Evolutionary conservation across 257 asterid genomes (phyloP), one percentile per base, ranked within the genome.

Genomic region (Catharanthus roseus): DNA sequence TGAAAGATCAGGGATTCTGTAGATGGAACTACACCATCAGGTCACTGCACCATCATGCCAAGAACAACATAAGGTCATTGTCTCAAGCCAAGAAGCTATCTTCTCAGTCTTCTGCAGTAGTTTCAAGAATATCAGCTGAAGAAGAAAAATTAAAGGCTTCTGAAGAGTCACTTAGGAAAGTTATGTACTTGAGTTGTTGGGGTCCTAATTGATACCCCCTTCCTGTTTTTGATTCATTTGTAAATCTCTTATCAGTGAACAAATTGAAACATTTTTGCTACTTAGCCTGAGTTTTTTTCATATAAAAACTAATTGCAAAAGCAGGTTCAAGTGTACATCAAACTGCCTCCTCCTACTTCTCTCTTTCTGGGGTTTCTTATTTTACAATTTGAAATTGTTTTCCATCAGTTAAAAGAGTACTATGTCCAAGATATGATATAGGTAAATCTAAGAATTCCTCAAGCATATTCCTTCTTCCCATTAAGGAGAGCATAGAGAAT

Each of bases 171-270:
- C 47, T 80, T 4, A 72, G 81, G 33, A 79, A 76, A 71, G 68
- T 78, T n/a, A 74, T 78, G 79, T 67, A 58, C 58, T 74, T 74
- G 80, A 79, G 77, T 57, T 75, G 75, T 15, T 79, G 83, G 83
- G 77, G 83, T 61, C 83, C 80, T 4, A 60, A 75, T 57, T 78
- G 28, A 55, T n/a, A n/a, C 0, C 9, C 34, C 42, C 8, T 38
- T 3, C 42, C 21, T 15, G 9, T 19, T 1, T 18, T 9, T 57
- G n/a, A 9, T 24, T 19, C 23, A n/a, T n/a, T n/a, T n/a, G n/a
- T n/a, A n/a, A n/a, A n/a, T n/a, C n/a, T n/a, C n/a, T n/a, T n/a
- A n/a, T n/a, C n/a, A n/a, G n/a, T n/a, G n/a, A n/a, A n/a, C n/a
- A n/a, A n/a, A n/a, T n/a, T n/a, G n/a, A n/a, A n/a, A n/a, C n/a